Evolutionary conservation across 129 eudicot genomes (phyloP).

Genomic region (Flaveria brownii): DNA sequence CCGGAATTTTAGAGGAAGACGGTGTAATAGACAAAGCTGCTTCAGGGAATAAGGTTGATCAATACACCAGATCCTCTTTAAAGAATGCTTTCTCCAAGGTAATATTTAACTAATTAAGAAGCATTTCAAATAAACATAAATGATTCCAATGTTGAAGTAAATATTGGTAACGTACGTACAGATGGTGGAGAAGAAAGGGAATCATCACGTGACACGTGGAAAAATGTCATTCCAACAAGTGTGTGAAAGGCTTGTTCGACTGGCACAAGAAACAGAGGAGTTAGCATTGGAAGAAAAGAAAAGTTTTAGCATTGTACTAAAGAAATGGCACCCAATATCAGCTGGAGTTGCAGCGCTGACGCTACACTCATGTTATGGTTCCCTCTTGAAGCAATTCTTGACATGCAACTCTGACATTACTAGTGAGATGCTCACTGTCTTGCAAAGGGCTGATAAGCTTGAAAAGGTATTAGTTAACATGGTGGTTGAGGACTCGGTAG

Average conservation of each 20-base stretch:
- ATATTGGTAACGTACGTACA: slow-evolving; percentile 8
- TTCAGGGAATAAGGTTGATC: slow-evolving; percentile 65
- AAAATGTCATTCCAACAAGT: slow-evolving; percentile 46
- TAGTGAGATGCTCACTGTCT: slow-evolving; percentile 52
- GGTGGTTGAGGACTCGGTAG: slow-evolving; percentile 88
- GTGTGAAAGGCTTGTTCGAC: slow-evolving; percentile 49
- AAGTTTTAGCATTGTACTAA: slow-evolving; percentile 51
- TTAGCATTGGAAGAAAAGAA: slow-evolving; percentile 70
- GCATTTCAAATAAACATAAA: too few relatives aligned
- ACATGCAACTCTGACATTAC: slow-evolving; percentile 47
- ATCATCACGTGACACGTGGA: slow-evolving; percentile 26
- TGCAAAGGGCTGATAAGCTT: slow-evolving; percentile 84
- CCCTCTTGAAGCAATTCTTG: slow-evolving; percentile 66
- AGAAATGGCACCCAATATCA: slow-evolving; percentile 89
- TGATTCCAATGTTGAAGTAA: too few relatives aligned
- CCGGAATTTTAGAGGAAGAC: slow-evolving; percentile 60
- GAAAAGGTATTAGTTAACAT: slow-evolving; percentile 75
- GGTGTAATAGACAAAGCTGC: slow-evolving; percentile 37
- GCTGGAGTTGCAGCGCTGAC: slow-evolving; percentile 89
- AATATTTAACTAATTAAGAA: background rate
- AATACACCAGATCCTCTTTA: slow-evolving; percentile 68
- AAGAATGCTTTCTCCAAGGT: slow-evolving; percentile 77
- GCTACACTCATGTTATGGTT: slow-evolving; percentile 77
- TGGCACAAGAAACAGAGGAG: slow-evolving; percentile 72
- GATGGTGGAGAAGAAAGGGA: slow-evolving; percentile 60